phyloP scores from a whole-genome alignment of 345 rosid genomes.

The Erodium maritimum region DNA sequence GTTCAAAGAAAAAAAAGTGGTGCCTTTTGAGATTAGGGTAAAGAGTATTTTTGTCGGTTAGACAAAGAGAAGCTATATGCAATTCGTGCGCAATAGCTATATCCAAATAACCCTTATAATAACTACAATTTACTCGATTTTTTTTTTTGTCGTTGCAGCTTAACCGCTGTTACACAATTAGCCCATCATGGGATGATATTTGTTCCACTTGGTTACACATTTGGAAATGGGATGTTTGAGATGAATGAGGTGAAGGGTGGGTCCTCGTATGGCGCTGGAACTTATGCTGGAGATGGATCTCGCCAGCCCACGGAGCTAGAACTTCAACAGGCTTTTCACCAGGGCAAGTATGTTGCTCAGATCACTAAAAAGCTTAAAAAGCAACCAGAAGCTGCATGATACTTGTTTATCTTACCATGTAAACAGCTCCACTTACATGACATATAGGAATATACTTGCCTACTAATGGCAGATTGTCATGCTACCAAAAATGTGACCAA shows the following conservation, averaged over 20 bases:
- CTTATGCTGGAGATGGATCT: conserved; percentile 77
- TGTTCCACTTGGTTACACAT: conserved; percentile 85
- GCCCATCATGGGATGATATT: conserved; percentile 87
- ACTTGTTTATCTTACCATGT: no score
- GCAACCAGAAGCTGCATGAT: not conserved
- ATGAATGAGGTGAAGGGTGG: conserved; percentile 91
- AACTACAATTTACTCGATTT: not conserved
- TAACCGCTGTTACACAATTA: conserved; percentile 75
- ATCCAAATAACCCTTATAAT: no score
- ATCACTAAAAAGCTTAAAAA: conserved; percentile 61
- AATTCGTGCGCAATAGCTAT: no score
- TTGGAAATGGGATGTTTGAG: conserved; percentile 76
- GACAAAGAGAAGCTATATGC: no score
- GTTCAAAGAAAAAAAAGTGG: no score
- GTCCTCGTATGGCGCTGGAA: conserved; percentile 85
- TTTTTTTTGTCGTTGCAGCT: conserved; percentile 26
- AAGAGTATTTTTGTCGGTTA: no score
- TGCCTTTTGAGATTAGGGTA: no score
- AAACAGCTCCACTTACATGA: no score
- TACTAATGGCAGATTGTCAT: not conserved
- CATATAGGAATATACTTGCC: not conserved
- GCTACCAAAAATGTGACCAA: no score
- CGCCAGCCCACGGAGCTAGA: conserved; percentile 74
- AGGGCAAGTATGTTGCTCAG: conserved; percentile 76
- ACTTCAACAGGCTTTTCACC: conserved; percentile 70